Percentiles rank a stretch among this genome's conserved stretches.
These are phyloP conservation scores for Claviceps quebecensis DNA, from an alignment of 2,329 filamentous ascomycete genomes.

Conservation along the genomic window DNA sequence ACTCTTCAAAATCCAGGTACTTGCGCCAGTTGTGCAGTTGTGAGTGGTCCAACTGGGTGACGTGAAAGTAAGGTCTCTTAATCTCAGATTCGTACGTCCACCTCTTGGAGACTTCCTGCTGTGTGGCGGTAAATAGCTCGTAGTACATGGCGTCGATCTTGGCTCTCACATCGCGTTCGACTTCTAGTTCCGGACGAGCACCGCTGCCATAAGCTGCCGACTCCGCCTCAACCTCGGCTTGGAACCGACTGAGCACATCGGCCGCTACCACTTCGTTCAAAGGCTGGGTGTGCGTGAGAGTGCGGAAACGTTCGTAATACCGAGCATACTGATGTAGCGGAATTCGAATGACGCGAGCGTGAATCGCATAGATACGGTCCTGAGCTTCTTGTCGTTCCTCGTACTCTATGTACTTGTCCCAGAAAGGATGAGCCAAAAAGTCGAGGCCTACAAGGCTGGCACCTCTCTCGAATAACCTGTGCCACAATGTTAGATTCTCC, in stretches of 20 bases:
- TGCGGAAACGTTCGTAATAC: constrained; percentile 84
- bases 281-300: constrained; percentile 58
- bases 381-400: constrained; percentile 79
- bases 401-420: constrained; percentile 98
- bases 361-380: constrained; percentile 73
- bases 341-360: constrained; percentile 71
- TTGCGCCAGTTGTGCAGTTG: constrained; percentile 88
- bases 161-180: constrained; percentile 68
- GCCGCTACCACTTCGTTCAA: constrained; percentile 57
- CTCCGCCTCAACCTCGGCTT: constrained; percentile 58
- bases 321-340: constrained; percentile 92
- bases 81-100: constrained; percentile 94
- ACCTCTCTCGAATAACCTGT: constrained; percentile 83
- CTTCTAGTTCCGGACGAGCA: constrained; percentile 56
- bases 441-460: constrained; percentile 76
- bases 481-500: constrained; percentile 14
- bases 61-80: constrained; percentile 93
- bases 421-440: constrained; percentile 89
- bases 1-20: constrained; percentile 91
- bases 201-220: constrained; percentile 34
- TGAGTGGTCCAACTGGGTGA: constrained; percentile 75
- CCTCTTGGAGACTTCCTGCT: constrained; percentile 77
- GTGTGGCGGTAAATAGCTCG: constrained; percentile 66
- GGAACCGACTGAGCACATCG: constrained; percentile 54
- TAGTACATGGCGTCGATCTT: constrained; percentile 73